Conservation (phyloP, 768 basidiomycete species). For the Russula compacta region DNA sequence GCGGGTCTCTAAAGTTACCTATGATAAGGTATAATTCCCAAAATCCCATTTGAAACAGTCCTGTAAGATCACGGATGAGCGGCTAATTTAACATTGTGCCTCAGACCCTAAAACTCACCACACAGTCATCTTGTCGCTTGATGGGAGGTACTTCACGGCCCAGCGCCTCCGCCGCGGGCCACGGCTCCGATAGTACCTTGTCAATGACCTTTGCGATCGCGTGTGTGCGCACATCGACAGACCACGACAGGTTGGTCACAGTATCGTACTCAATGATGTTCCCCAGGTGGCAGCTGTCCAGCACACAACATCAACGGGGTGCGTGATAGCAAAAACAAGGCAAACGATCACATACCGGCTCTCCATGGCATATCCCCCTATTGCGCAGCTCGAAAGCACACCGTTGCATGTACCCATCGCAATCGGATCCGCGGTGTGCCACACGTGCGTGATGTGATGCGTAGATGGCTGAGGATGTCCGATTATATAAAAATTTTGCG, state of each 20-base stretch:
- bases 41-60: conserved; percentile 70
- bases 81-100: not conserved
- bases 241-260: conserved; percentile 77
- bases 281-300: conserved; percentile 72
- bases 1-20: not conserved
- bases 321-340: not conserved
- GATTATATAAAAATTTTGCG: not conserved
- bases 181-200: conserved; percentile 56
- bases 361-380: conserved; percentile 83
- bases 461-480: conserved; percentile 45
- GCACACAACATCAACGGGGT: not conserved
- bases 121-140: conserved; percentile 50
- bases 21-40: conserved; percentile 32
- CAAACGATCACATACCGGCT: conserved; percentile 33
- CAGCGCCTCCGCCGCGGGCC: conserved; percentile 50
- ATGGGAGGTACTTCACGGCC: conserved; percentile 58
- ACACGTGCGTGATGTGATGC: conserved; percentile 78
- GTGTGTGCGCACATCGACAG: conserved; percentile 74
- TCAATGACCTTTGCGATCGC: conserved; percentile 75
- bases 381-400: conserved; percentile 63
- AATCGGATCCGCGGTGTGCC: conserved; percentile 91
- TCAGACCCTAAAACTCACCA: conserved; percentile 35
- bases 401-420: conserved; percentile 80
- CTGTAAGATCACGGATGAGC: conserved; percentile 26
- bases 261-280: conserved; percentile 88